A percentile compares a stretch with the other conserved stretches of the same genome.
Evolutionary conservation across 176 grass and related monocot species (phyloP).

Genomic region (Luzula sylvatica): DNA sequence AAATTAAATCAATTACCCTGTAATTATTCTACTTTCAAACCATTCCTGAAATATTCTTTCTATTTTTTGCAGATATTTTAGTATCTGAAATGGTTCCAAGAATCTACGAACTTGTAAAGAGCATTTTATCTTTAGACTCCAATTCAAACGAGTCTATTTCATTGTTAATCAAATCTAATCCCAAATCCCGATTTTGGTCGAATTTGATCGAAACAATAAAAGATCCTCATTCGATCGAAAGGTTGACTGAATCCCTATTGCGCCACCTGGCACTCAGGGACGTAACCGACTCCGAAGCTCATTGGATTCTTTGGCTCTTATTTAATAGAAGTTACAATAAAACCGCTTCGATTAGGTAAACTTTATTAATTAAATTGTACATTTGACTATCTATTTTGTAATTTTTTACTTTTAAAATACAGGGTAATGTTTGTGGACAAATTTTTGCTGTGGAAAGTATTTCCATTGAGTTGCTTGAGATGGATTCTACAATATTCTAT

Average conservation of each 20-base stretch:
- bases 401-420: slow-evolving; percentile 17
- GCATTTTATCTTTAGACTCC: slow-evolving; percentile 42
- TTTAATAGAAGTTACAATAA: slow-evolving; percentile 50
- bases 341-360: slow-evolving; percentile 54
- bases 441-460: slow-evolving; percentile 89
- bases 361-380: slow-evolving; percentile 17
- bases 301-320: slow-evolving; percentile 74
- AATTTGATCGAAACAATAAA: slow-evolving; percentile 61
- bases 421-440: slow-evolving; percentile 87
- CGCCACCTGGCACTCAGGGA: slow-evolving; percentile 51
- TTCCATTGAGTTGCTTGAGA: slow-evolving; percentile 76
- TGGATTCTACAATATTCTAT: slow-evolving; percentile 89
- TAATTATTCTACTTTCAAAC: background rate
- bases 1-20: slow-evolving; percentile 2
- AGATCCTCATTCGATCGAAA: slow-evolving; percentile 91
- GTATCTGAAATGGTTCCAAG: slow-evolving; percentile 62
- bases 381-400: too few relatives aligned
- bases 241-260: slow-evolving; percentile 65
- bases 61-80: slow-evolving; percentile 68
- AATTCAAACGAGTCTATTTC: slow-evolving; percentile 28
- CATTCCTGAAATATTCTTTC: slow-evolving; percentile 2
- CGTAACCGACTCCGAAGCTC: slow-evolving; percentile 71
- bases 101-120: slow-evolving; percentile 49
- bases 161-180: slow-evolving; percentile 31
- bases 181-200: slow-evolving; percentile 71